phyloP scores from a whole-genome alignment of 495 filamentous ascomycete genomes.

The Xylaria cubensis region DNA sequence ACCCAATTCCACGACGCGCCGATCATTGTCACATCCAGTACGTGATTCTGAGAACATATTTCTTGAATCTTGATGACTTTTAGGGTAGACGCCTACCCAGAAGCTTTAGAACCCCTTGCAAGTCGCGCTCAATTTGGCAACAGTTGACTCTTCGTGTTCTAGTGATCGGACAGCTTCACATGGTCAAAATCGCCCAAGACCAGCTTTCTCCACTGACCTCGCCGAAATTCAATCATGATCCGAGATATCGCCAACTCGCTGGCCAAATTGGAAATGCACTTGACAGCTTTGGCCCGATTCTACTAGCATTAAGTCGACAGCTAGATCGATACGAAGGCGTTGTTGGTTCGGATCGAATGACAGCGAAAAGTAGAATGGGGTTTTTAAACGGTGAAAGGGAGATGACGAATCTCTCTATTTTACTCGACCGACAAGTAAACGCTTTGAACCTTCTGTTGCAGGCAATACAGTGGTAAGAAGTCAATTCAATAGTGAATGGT shows the following conservation, averaged over 20 bases:
- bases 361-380: background rate
- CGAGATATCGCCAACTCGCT: conserved; percentile 15
- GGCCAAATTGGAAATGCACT: conserved; percentile 9
- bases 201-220: conserved; percentile 13
- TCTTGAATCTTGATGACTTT: background rate
- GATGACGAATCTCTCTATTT: conserved; percentile 9
- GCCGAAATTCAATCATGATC: background rate
- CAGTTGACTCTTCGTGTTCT: background rate
- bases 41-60: background rate
- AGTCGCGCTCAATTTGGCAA: background rate
- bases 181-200: conserved; percentile 15
- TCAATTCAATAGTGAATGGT: background rate
- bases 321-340: conserved; percentile 12
- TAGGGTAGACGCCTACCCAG: background rate
- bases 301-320: background rate
- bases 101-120: no score
- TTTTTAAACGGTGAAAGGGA: conserved; percentile 8
- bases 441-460: conserved; percentile 16
- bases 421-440: conserved; percentile 21
- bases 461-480: conserved; percentile 18
- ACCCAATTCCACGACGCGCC: conserved; percentile 17
- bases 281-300: conserved; percentile 9
- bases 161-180: conserved; percentile 21
- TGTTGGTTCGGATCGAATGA: background rate
- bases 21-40: conserved; percentile 14